Evolutionary conservation across 148 eudicot genomes (phyloP).

Genomic region (Drosera capensis): DNA sequence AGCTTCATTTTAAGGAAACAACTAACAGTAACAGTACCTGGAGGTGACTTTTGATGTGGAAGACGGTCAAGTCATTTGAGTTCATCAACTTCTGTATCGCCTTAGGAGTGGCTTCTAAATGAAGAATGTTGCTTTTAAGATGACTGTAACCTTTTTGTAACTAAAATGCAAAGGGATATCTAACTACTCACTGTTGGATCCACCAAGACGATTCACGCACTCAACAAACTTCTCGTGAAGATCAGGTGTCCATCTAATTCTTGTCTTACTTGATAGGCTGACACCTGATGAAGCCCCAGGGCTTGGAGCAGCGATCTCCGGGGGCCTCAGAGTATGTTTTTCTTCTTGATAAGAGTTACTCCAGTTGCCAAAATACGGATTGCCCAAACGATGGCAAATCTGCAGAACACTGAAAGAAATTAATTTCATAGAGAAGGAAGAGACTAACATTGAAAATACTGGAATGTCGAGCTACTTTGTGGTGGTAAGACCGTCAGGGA

Average conservation of each 20-base stretch:
- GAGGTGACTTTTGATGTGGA: slow-evolving; percentile 84
- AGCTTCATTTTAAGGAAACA: neutral
- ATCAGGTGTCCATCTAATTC: slow-evolving; percentile 81
- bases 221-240: slow-evolving; percentile 82
- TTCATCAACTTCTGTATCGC: slow-evolving; percentile 81
- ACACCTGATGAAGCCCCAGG: slow-evolving; percentile 17
- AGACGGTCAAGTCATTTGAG: slow-evolving; percentile 66
- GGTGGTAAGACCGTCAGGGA: too few relatives aligned
- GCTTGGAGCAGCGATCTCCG: slow-evolving; percentile 6
- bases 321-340: slow-evolving; percentile 10
- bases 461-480: too few relatives aligned
- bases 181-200: slow-evolving; percentile 61
- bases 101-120: slow-evolving; percentile 87
- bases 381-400: slow-evolving; percentile 12
- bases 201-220: slow-evolving; percentile 65
- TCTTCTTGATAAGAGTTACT: slow-evolving; percentile 15
- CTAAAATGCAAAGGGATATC: neutral
- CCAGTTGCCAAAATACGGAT: slow-evolving; percentile 9
- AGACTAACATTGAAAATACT: too few relatives aligned
- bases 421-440: neutral
- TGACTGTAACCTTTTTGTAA: neutral
- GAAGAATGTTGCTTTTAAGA: neutral
- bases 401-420: too few relatives aligned
- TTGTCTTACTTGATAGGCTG: slow-evolving; percentile 31
- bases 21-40: slow-evolving; percentile 32